Base-by-base conservation (phyloP, 768 basidiomycete species). In the Trametes meyenii region DNA sequence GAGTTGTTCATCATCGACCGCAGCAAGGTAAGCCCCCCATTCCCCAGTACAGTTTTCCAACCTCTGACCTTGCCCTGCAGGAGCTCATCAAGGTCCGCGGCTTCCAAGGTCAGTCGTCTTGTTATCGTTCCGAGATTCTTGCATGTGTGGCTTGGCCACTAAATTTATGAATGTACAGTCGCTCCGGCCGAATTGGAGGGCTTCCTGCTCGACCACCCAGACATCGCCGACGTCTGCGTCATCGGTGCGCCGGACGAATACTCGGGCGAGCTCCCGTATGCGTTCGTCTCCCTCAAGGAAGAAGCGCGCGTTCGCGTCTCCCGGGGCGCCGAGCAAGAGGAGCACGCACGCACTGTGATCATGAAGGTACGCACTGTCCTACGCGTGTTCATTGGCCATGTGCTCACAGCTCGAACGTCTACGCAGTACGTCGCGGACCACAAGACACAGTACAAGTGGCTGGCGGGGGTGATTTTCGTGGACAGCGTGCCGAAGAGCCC, bases 141-240 rank as follows among this genome's bases (percentile, higher is more conserved):
- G n/a, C n/a, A n/a, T n/a, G n/a, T n/a, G n/a, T n/a, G n/a, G 16
- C 5, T 2, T 40, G 3, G 5, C 13, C 49, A 8, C 21, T 21
- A 11, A 39, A 3, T 45, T n/a, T 3, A 3, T 16, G n/a, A n/a
- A n/a, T n/a, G n/a, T n/a, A n/a, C 33, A 66, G 88, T 90, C 1
- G 86, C 89, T 0, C 89, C 88, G 2, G 87, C 89, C 3, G 88
- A 89, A 63, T 76, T 89, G 10, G 88, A 89, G 66, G 88, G 83
- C 19, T 85, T 85, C 60, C 67, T 88, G n/a, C 70, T 88, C 26
- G 79, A 76, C 45, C 85, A 89, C 64, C 72, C 79, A 0, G 86
- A 87, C 65, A 82, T 89, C 23, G 76, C 77, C 4, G 83, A 87
- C 44, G 77, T 78, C 1, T 88, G 88, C 63, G 87, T 90, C 1